Evolutionary conservation across 176 grass and related monocot species (phyloP), one percentile per base, ranked within the genome.

Genomic region (Bothriochloa decipiens): DNA sequence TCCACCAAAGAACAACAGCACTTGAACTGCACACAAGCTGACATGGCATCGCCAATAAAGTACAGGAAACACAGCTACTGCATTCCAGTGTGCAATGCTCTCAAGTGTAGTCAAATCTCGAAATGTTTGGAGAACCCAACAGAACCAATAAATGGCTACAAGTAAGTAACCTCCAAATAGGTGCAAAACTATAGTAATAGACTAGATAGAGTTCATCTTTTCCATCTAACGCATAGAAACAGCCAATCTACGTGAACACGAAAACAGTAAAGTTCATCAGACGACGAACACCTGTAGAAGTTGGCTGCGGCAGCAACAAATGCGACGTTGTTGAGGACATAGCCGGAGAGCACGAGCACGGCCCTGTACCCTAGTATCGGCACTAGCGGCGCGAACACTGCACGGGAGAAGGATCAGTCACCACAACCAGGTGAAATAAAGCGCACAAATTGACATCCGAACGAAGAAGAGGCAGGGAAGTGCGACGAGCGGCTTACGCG

Each of bases 361-460:
- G 89, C 87, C 74, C 87, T 79, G 69, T 87, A 89, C 76, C 96
- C 91, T n/a, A 98, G 41, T 39, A 95, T 25, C 1, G 89, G 96
- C 35, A 95, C 85, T 61, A 95, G 76, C 14, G 93, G 93, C 60
- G 75, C 87, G 65, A 98, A 86, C 55, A 95, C 93, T 93, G 45
- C 83, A 69, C 16, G 20, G 14, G 4, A 61, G 35, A 15, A 74
- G 45, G 8, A 74, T 20, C 27, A 66, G 42, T 1, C 22, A 26
- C 15, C 75, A 70, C 5, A 84, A 72, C 23, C 73, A 43, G 65
- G 87, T 86, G 70, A 89, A 75, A 87, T 84, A 85, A 74, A 84
- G 53, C 14, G 74, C 17, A 7, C 22, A 20, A 18, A 45, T 0
- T 8, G 29, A 58, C 71, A 58, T 53, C 52, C 60, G 26, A 76